Evolutionary conservation across 805 yeast genomes (phyloP).

Genomic region (Lachancea thermotolerans): DNA sequence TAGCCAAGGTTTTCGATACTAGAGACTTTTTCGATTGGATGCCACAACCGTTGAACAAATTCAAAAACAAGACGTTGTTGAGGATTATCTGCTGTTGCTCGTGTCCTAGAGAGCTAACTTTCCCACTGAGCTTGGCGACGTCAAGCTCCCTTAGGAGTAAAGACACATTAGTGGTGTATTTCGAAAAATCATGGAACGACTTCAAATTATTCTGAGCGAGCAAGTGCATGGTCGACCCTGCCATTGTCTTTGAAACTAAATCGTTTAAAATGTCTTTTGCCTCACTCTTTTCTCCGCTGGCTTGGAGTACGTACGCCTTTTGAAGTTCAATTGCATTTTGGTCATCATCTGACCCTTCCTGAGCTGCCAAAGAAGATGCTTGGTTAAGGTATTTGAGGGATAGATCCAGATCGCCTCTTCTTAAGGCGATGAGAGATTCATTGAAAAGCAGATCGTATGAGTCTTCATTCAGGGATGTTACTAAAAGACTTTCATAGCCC

Average conservation of each 20-base stretch:
- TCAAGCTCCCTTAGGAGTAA: constrained; percentile 32
- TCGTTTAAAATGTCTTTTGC: constrained; percentile 34
- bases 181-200: constrained; percentile 27
- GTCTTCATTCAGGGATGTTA: constrained; percentile 18
- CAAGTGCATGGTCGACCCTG: constrained; percentile 25
- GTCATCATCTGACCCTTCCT: constrained; percentile 39
- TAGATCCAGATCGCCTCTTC: constrained; percentile 34
- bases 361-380: constrained; percentile 39
- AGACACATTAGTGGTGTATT: constrained; percentile 26
- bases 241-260: constrained; percentile 20
- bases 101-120: constrained; percentile 18
- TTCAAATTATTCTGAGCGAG: constrained; percentile 29
- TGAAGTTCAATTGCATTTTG: constrained; percentile 58
- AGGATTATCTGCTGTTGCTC: constrained; percentile 22
- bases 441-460: constrained; percentile 63
- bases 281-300: constrained; percentile 32
- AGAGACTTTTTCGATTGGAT: constrained; percentile 14
- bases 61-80: constrained; percentile 19
- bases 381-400: constrained; percentile 39
- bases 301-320: constrained; percentile 48
- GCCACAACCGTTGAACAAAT: constrained; percentile 22
- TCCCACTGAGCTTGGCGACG: constrained; percentile 17
- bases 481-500: constrained; percentile 8
- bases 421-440: constrained; percentile 49
- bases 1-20: constrained; percentile 20